Evolutionary conservation across 208 protist species (phyloP).

Genomic region (Trypanosomatidae sp.): DNA sequence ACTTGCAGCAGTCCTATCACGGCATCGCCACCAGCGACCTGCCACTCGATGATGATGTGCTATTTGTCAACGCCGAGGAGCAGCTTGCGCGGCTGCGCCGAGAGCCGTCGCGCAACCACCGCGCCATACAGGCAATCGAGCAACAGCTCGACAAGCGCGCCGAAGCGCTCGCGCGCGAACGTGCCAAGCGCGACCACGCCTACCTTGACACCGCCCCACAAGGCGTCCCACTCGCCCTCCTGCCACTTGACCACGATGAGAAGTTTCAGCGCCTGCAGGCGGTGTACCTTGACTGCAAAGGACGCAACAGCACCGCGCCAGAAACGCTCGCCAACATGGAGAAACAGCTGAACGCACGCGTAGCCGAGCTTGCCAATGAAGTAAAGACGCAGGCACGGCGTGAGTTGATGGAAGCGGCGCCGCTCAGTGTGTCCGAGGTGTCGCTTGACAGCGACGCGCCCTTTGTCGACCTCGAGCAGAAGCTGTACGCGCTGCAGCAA

Average conservation of each 20-base stretch:
- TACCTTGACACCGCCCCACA: slow-evolving; percentile 47
- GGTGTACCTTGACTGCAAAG: slow-evolving; percentile 41
- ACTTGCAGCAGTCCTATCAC: slow-evolving; percentile 23
- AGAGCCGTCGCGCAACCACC: slow-evolving; percentile 37
- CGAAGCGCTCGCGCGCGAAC: slow-evolving; percentile 29
- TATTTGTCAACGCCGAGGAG: slow-evolving; percentile 30
- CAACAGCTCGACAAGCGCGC: slow-evolving; percentile 38
- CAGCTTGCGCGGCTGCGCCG: slow-evolving; percentile 45
- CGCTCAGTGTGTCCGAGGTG: slow-evolving; percentile 40
- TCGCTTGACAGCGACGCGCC: slow-evolving; percentile 44
- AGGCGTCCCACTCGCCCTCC: slow-evolving; percentile 35
- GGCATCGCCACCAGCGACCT: slow-evolving; percentile 39
- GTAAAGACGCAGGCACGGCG: slow-evolving; percentile 48
- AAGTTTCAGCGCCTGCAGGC: slow-evolving; percentile 30
- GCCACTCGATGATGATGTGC: slow-evolving; percentile 39
- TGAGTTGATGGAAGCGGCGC: slow-evolving; percentile 27
- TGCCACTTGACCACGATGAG: slow-evolving; percentile 32
- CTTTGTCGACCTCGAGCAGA: slow-evolving; percentile 50
- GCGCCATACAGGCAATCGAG: slow-evolving; percentile 33
- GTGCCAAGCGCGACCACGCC: slow-evolving; percentile 25
- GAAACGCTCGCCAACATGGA: slow-evolving; percentile 42
- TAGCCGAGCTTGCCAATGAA: slow-evolving; percentile 48
- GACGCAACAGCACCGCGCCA: slow-evolving; percentile 21
- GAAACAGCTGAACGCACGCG: slow-evolving; percentile 66
- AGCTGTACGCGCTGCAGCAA: slow-evolving; percentile 16